phyloP scores from a whole-genome alignment of 2,329 filamentous ascomycete species.

The Graphiopsis chlorocephala region DNA sequence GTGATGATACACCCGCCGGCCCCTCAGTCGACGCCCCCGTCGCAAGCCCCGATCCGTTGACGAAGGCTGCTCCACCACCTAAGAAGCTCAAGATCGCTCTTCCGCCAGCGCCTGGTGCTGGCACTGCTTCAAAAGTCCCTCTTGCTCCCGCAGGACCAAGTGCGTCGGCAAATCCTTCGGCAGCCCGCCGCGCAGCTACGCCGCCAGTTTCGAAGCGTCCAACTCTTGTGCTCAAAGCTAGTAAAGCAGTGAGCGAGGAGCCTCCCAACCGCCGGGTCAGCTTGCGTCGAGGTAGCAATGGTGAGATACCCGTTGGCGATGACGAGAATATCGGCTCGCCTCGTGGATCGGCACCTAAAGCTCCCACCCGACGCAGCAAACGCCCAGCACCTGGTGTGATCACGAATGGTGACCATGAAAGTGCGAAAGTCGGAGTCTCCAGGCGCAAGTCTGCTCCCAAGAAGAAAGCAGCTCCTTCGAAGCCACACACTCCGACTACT shows the following conservation, averaged over 20 bases:
- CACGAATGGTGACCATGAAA: constrained; percentile 54
- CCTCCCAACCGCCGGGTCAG: constrained; percentile 41
- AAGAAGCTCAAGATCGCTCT: constrained; percentile 36
- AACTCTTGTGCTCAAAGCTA: constrained; percentile 40
- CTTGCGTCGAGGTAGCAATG: constrained; percentile 43
- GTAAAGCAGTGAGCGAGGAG: constrained; percentile 50
- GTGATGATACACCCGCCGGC: constrained; percentile 44
- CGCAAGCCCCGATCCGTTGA: constrained; percentile 23
- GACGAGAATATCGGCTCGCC: constrained; percentile 18
- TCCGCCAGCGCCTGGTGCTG: constrained; percentile 16
- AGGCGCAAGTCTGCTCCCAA: constrained; percentile 67
- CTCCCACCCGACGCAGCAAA: constrained; percentile 55
- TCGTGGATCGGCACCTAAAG: constrained; percentile 21
- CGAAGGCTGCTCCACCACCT: constrained; percentile 26
- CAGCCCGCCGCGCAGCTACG: constrained; percentile 27
- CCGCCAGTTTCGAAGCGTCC: constrained; percentile 27
- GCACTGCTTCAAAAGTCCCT: constrained; percentile 35
- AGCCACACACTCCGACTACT: constrained; percentile 12
- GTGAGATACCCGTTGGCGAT: constrained; percentile 16
- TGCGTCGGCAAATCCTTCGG: constrained; percentile 28
- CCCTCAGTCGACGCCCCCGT: constrained; percentile 10
- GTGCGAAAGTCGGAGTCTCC: constrained; percentile 66
- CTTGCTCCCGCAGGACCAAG: constrained; percentile 43
- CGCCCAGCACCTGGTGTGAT: constrained; percentile 71
- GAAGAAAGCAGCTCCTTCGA: constrained; percentile 52